These are phyloP conservation scores for Jackrogersella minutella DNA, from an alignment of 495 filamentous ascomycete species.

Conservation along the genomic window DNA sequence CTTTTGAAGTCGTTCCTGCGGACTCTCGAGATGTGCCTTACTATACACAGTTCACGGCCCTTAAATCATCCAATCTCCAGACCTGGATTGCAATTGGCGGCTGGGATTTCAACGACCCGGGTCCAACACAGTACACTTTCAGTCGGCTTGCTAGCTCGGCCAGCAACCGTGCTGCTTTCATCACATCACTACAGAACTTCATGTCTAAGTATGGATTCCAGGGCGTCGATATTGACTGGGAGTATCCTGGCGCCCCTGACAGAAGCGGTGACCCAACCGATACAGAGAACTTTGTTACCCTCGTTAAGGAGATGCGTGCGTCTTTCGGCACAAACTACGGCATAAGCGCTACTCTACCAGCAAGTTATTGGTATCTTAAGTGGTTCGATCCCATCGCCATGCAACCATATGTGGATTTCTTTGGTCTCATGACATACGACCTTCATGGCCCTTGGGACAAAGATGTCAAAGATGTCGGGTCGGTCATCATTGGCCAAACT, in stretches of 20 bases:
- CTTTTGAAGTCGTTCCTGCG: conserved; percentile 16
- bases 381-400: too few species aligned
- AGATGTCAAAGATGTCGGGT: too few species aligned
- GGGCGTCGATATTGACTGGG: conserved; percentile 68
- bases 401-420: too few species aligned
- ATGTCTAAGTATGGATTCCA: conserved; percentile 60
- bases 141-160: conserved; percentile 27
- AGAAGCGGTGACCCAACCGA: conserved; percentile 51
- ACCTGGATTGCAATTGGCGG: conserved; percentile 54
- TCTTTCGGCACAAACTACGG: too few species aligned
- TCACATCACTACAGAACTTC: conserved; percentile 50
- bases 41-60: neutral
- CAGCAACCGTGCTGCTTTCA: conserved; percentile 53
- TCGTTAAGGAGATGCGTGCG: conserved; percentile 59
- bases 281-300: conserved; percentile 49
- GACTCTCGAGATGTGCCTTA: neutral
- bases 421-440: too few species aligned
- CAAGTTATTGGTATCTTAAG: too few species aligned
- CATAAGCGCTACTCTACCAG: too few species aligned
- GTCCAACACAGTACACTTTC: conserved; percentile 25
- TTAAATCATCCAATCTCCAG: conserved; percentile 31
- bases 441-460: too few species aligned
- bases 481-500: too few species aligned
- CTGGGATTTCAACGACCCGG: conserved; percentile 54
- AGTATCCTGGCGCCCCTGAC: conserved; percentile 57